Evolutionary conservation across 208 protist species (phyloP).

Genomic region (Crithidia thermophila): DNA sequence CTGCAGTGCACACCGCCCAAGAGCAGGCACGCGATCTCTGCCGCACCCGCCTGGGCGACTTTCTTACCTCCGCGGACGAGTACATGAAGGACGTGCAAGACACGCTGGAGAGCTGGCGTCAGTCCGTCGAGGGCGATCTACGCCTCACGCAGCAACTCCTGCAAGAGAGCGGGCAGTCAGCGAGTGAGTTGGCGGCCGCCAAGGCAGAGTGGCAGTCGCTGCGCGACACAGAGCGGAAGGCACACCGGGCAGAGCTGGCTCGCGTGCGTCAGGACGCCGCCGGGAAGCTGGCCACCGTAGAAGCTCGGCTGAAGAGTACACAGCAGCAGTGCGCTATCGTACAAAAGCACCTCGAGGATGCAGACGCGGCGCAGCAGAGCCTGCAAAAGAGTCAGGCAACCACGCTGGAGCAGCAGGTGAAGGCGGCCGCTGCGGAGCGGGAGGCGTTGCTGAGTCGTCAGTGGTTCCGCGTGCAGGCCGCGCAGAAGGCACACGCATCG

Average conservation of each 20-base stretch:
- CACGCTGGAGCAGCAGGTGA: neutral
- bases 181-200: conserved; percentile 9
- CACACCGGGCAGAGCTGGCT: conserved; percentile 22
- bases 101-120: neutral
- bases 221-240: conserved; percentile 6
- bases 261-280: conserved; percentile 8
- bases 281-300: neutral
- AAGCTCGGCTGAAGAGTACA: conserved; percentile 7
- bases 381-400: neutral
- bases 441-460: conserved; percentile 10
- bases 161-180: neutral
- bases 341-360: conserved; percentile 17
- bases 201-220: conserved; percentile 5
- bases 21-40: neutral
- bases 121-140: neutral
- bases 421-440: neutral
- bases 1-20: neutral
- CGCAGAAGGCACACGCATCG: neutral
- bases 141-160: neutral
- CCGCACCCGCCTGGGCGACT: neutral
- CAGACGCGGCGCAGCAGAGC: neutral
- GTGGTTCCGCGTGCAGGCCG: conserved; percentile 6
- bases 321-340: conserved; percentile 6
- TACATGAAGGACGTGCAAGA: neutral
- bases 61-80: neutral